phyloP scores from a whole-genome alignment of 164 flowering plant species.

The Cinnamomum chago region DNA sequence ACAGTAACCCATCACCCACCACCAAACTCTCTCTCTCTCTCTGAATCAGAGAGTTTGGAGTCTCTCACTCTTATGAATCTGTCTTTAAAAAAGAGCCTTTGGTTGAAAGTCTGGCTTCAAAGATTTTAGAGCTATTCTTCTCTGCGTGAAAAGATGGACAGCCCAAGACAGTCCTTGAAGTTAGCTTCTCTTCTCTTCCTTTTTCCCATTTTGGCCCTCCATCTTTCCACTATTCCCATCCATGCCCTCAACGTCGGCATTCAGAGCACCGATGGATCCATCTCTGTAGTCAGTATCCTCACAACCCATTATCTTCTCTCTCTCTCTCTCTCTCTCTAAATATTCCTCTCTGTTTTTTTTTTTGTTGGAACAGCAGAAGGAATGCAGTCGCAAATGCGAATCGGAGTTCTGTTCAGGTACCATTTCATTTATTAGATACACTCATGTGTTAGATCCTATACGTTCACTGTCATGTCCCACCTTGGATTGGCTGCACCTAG shows the following conservation, averaged over 20 bases:
- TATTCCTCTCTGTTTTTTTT: neutral
- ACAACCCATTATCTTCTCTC: neutral
- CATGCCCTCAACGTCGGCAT: slow-evolving; percentile 49
- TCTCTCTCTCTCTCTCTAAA: neutral
- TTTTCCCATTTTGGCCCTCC: slow-evolving; percentile 11
- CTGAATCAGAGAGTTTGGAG: slow-evolving; percentile 12
- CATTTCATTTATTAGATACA: neutral
- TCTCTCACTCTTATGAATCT: no score
- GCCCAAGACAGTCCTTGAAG: slow-evolving; percentile 13
- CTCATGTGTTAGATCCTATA: neutral
- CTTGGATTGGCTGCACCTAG: no score
- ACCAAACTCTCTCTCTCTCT: neutral
- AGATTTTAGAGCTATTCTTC: slow-evolving; percentile 14
- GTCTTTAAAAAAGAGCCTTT: slow-evolving; percentile 22
- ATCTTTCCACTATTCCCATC: slow-evolving; percentile 13
- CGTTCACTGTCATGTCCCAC: neutral
- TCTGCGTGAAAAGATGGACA: slow-evolving; percentile 20
- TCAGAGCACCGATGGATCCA: slow-evolving; percentile 24
- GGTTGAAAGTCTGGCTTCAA: slow-evolving; percentile 28
- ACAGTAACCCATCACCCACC: neutral
- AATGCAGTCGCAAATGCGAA: slow-evolving; percentile 83
- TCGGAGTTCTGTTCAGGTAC: slow-evolving; percentile 78
- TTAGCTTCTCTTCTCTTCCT: slow-evolving; percentile 17
- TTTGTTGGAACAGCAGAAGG: slow-evolving; percentile 39
- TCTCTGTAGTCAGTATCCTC: slow-evolving; percentile 30